Percentiles rank a stretch among this genome's conserved stretches.
Evolutionary conservation across 768 basidiomycete species (phyloP).

Genomic region (Aureoboletus auriporus): DNA sequence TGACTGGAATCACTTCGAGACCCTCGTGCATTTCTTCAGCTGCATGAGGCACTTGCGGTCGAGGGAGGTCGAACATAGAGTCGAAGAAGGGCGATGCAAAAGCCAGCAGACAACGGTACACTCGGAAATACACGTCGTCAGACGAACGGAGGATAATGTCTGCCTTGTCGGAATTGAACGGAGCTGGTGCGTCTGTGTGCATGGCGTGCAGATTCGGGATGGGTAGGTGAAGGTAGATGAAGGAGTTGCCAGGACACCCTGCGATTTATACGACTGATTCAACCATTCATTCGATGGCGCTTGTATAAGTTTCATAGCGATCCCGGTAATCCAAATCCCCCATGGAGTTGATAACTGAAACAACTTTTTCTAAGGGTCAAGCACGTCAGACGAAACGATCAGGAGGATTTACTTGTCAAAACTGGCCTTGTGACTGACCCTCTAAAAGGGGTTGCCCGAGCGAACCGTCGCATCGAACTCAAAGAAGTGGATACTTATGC

Average conservation of each 20-base stretch:
- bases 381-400: no score
- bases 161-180: constrained; percentile 46
- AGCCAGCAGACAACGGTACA: constrained; percentile 24
- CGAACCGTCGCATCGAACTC: no score
- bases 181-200: constrained; percentile 25
- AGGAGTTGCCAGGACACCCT: not conserved
- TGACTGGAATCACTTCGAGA: constrained; percentile 27
- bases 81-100: constrained; percentile 30
- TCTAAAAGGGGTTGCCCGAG: no score
- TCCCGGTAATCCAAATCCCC: no score
- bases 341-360: no score
- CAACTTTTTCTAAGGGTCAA: no score
- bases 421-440: no score
- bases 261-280: no score
- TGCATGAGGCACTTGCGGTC: constrained; percentile 2
- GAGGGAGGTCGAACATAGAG: constrained; percentile 31
- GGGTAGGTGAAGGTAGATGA: not conserved
- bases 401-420: no score
- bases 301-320: no score
- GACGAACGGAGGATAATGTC: constrained; percentile 52
- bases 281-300: no score
- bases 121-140: constrained; percentile 31
- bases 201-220: constrained; percentile 7
- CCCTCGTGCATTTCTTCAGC: constrained; percentile 11
- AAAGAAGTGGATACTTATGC: no score